These are phyloP conservation scores for Poterioochromonas sp. DNA, from an alignment of 352 stramenopile genomes.

Conservation along the genomic window DNA sequence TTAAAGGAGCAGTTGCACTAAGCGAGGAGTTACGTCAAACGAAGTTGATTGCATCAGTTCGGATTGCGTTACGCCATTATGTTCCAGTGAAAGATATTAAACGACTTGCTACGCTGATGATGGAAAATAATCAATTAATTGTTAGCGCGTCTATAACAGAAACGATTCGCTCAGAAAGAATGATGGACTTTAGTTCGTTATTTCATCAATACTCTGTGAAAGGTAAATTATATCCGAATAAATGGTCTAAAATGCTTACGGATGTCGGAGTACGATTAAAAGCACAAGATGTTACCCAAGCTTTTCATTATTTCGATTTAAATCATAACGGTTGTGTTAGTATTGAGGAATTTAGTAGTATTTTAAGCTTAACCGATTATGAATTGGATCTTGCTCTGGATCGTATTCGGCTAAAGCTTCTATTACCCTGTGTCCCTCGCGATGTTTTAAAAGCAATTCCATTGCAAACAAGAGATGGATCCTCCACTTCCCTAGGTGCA, in stretches of 20 bases:
- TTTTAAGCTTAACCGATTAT: slow-evolving; percentile 23
- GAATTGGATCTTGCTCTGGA: slow-evolving; percentile 24
- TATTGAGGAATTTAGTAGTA: slow-evolving; percentile 1
- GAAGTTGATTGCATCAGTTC: neutral
- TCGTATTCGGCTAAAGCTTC: neutral
- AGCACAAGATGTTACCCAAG: neutral
- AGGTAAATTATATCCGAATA: neutral
- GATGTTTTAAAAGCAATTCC: no score
- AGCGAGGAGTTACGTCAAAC: neutral
- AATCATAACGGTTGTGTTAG: neutral
- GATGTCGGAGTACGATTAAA: neutral
- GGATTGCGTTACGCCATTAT: slow-evolving; percentile 5
- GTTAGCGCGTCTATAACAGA: neutral
- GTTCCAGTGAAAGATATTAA: slow-evolving; percentile 9
- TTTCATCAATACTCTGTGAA: slow-evolving; percentile 1
- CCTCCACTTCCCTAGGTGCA: neutral
- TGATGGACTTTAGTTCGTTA: slow-evolving; percentile 23
- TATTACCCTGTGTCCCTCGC: neutral
- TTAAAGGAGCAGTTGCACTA: neutral
- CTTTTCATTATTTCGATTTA: slow-evolving; percentile 16
- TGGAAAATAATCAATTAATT: neutral
- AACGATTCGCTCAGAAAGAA: slow-evolving; percentile 15
- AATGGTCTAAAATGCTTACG: neutral
- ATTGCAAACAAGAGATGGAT: no score
- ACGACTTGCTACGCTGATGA: neutral